These are phyloP conservation scores for Mycosarcoma mackinlayi DNA, from an alignment of 1,284 basidiomycete species.

Conservation along the genomic window DNA sequence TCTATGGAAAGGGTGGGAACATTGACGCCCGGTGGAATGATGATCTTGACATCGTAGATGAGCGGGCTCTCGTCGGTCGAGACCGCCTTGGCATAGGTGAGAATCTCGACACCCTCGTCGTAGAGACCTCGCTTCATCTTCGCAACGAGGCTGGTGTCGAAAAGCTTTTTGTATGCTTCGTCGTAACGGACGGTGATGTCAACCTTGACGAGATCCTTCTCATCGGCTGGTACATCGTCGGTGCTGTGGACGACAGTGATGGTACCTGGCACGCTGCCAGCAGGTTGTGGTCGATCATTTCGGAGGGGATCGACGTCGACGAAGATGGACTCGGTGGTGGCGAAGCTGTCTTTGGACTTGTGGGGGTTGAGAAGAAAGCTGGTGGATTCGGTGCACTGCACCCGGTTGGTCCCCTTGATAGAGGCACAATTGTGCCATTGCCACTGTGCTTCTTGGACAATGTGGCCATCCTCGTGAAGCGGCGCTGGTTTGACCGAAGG, in stretches of 20 bases:
- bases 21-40: constrained; percentile 48
- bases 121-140: constrained; percentile 55
- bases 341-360: constrained; percentile 47
- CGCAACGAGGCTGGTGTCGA: constrained; percentile 49
- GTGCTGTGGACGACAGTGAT: constrained; percentile 38
- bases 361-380: constrained; percentile 45
- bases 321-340: constrained; percentile 51
- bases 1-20: constrained; percentile 44
- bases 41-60: constrained; percentile 54
- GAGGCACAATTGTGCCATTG: constrained; percentile 45
- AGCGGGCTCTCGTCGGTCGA: constrained; percentile 37
- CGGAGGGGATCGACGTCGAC: constrained; percentile 45
- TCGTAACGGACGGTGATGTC: constrained; percentile 57
- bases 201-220: constrained; percentile 50
- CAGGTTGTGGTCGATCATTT: constrained; percentile 32
- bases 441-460: constrained; percentile 48
- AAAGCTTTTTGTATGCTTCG: constrained; percentile 43
- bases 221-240: constrained; percentile 13
- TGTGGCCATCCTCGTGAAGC: constrained; percentile 55
- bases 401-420: constrained; percentile 35
- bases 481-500: constrained; percentile 43
- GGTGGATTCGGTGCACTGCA: constrained; percentile 38
- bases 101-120: constrained; percentile 52
- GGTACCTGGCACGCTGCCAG: constrained; percentile 42
- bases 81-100: constrained; percentile 53